phyloP scores from a whole-genome alignment of 305 asterid genomes.

The Solanum aculeatissimum region DNA sequence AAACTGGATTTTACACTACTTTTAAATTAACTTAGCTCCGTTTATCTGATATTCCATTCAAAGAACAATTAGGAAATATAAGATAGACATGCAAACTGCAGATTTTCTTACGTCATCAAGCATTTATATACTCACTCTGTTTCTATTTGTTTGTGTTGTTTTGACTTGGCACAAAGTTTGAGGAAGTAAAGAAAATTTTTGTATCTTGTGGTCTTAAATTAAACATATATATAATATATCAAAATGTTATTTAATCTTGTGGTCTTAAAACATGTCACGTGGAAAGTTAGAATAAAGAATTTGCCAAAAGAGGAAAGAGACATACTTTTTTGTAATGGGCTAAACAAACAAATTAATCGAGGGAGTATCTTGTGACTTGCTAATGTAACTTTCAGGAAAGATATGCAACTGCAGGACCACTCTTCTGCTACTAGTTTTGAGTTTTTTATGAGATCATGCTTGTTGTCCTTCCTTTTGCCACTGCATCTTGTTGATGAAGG shows the following conservation, averaged over 20 bases:
- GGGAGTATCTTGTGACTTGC: background rate
- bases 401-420: background rate
- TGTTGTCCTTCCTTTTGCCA: background rate
- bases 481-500: background rate
- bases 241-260: too few species aligned
- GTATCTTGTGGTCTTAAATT: too few species aligned
- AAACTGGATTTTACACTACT: background rate
- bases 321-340: too few species aligned
- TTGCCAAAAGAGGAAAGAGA: too few species aligned
- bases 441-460: background rate
- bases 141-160: too few species aligned
- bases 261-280: too few species aligned
- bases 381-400: background rate
- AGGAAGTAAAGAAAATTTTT: too few species aligned
- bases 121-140: background rate
- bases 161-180: too few species aligned
- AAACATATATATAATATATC: too few species aligned
- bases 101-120: background rate
- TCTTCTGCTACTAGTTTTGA: conserved; percentile 1
- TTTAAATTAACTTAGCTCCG: background rate
- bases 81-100: background rate
- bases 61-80: background rate
- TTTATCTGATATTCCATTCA: background rate
- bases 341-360: too few species aligned
- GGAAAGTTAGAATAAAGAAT: too few species aligned